Evolutionary conservation across 306 rosid genomes (phyloP), one percentile per base, ranked within the genome.

Genomic region (Quercus mongolica): DNA sequence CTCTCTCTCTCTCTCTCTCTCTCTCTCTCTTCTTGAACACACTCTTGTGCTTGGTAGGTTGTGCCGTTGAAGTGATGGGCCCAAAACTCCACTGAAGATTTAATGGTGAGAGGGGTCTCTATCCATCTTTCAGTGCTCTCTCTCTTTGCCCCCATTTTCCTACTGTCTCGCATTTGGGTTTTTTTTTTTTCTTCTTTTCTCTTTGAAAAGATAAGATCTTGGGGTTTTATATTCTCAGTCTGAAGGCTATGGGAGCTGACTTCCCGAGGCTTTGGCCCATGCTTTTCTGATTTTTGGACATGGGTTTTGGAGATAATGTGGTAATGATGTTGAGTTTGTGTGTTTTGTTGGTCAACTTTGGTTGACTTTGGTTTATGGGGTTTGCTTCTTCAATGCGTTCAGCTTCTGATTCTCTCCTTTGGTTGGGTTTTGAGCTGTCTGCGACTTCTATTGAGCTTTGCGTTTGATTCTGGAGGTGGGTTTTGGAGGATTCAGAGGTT

Each of bases 41-140:
- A 79, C 86, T 80, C 94, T 88, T 82, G 75, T 87, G 92, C 92
- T 87, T 92, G 89, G 91, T 86, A 85, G 90, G 92, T 89, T 90
- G 91, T 90, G 92, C 91, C 78, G 84, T 79, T 85, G 88, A 78
- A 82, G 80, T 69, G 82, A 81, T 89, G 93, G 97, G 92, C 97
- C 97, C 97, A 61, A 67, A 85, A 83, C 78, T 90, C 97, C 97
- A 90, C 97, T 86, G 81, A 87, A 71, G 74, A 69, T 89, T 68
- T 83, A 77, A 89, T 82, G 85, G 86, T 75, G 77, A 81, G 61
- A 84, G 81, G 85, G 81, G 76, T 82, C 85, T 88, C 89, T 82
- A 82, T 83, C 80, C 82, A 69, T 86, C 89, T 82, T 83, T 86
- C 89, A 86, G 85, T 84, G 90, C 87, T 85, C 81, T 76, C 81